Base-by-base conservation (phyloP, 2,329 filamentous ascomycete genomes). In the Arthrobotrys megalospora region DNA sequence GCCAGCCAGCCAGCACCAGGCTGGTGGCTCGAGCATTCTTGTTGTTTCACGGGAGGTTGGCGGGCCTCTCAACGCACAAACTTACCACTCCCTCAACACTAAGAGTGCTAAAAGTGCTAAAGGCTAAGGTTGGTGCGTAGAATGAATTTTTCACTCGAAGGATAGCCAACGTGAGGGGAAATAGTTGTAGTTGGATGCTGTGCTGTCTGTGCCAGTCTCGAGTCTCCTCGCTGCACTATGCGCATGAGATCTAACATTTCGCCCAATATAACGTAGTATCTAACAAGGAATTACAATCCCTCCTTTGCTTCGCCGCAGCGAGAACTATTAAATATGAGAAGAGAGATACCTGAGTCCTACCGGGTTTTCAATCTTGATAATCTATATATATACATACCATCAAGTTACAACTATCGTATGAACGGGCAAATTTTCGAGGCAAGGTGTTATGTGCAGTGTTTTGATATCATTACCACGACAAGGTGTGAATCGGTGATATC, bases 11-110 rank as follows among this genome's bases (percentile, higher is more conserved):
- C n/a, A 45, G 6, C 1, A n/a, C 41, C 1, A 2, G 41, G n/a
- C n/a, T 21, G 10, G 50, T 48, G 50, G 65, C 65, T 50, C 48
- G 50, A 45, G 65, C 45, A 8, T 48, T 24, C 19, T 48, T 48
- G 11, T 16, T 45, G 11, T 45, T 16, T 16, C n/a, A 16, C n/a
- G 11, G 12, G n/a, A 21, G 12, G 32, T 55, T 55, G 14, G 4
- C 12, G 1, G 8, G 16, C 19, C 55, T 43, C 36, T 36, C 55
- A 43, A 60, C 55, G 28, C 55, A 43, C 32, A 36, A 21, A 16
- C 32, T 38, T 58, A 58, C 32, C 52, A 38, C 52, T 19, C 11
- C 8, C 52, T 58, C 52, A 58, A 58, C 52, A 38, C 32, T 38
- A 41, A 38, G 12, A 38, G 3, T 8, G 24, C 5, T n/a, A n/a